phyloP scores from a whole-genome alignment of 768 basidiomycete species.

The Podaxis sp. region DNA sequence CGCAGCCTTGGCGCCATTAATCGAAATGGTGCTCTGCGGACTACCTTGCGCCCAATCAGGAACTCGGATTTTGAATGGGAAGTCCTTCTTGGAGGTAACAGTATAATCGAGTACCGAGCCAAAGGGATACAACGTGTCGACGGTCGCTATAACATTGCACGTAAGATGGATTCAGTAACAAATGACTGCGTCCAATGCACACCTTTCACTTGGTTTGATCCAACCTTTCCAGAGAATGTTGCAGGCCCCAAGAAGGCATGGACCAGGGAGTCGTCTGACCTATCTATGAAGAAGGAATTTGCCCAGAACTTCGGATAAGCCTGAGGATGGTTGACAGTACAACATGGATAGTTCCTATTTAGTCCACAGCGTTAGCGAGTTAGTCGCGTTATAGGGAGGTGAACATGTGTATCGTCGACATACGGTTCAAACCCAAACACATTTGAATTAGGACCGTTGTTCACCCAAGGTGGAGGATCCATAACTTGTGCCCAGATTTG shows the following conservation, averaged over 20 bases:
- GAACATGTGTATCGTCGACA: constrained; percentile 1
- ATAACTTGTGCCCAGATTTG: constrained; percentile 42
- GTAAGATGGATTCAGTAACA: neutral
- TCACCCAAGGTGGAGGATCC: constrained; percentile 37
- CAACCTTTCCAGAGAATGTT: constrained; percentile 34
- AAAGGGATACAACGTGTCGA: constrained; percentile 41
- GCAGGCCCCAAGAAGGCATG: constrained; percentile 41
- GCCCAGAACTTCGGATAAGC: constrained; percentile 45
- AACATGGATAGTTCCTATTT: constrained; percentile 41
- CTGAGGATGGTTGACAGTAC: constrained; percentile 43
- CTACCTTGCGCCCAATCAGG: constrained; percentile 37
- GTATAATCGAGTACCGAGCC: constrained; percentile 36
- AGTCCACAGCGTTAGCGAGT: neutral
- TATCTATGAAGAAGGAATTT: constrained; percentile 36
- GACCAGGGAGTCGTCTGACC: constrained; percentile 29
- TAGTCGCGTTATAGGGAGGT: neutral
- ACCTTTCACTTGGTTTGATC: constrained; percentile 35
- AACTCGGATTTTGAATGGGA: constrained; percentile 38
- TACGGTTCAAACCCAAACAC: constrained; percentile 46
- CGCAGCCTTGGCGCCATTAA: constrained; percentile 26
- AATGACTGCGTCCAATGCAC: neutral
- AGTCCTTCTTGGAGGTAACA: constrained; percentile 30
- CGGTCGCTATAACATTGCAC: constrained; percentile 25
- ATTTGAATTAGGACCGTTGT: constrained; percentile 39
- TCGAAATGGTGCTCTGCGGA: constrained; percentile 31